Conservation (phyloP, 805 yeast genomes). For the Saturnispora besseyi region DNA sequence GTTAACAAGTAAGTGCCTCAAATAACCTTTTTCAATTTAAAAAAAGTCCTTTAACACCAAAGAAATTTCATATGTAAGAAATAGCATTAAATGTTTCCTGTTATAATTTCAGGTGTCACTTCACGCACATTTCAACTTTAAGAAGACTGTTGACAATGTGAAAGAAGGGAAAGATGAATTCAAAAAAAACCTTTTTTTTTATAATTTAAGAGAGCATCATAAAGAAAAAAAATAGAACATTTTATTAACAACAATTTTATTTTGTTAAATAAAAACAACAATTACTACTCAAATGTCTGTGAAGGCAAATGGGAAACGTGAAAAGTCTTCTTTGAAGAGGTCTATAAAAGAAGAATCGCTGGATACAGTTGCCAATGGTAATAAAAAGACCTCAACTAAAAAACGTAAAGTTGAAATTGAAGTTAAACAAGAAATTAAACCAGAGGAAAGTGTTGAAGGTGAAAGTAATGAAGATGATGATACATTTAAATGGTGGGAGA, state of each 20-base stretch:
- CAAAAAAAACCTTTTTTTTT: background rate
- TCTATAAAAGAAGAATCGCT: background rate
- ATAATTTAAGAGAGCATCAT: background rate
- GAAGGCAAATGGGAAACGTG: background rate
- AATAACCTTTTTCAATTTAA: too few relatives aligned
- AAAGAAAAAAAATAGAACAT: background rate
- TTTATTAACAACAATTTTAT: background rate
- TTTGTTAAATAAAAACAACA: background rate
- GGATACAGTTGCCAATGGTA: background rate
- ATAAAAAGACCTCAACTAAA: background rate
- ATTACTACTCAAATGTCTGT: background rate
- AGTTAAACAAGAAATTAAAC: constrained; percentile 7
- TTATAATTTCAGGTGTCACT: too few relatives aligned
- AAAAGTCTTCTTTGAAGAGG: background rate
- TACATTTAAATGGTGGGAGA: constrained; percentile 78
- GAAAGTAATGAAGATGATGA: constrained; percentile 36
- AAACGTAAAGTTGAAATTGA: constrained; percentile 1
- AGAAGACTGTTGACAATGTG: background rate
- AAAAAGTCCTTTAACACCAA: too few relatives aligned
- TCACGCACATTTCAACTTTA: too few relatives aligned
- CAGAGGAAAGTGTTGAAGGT: constrained; percentile 3
- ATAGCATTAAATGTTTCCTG: too few relatives aligned
- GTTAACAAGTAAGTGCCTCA: too few relatives aligned
- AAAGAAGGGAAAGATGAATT: background rate
- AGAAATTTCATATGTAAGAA: too few relatives aligned